Conservation (phyloP, 2,329 filamentous ascomycete species). For the Neofusicoccum sp. region DNA sequence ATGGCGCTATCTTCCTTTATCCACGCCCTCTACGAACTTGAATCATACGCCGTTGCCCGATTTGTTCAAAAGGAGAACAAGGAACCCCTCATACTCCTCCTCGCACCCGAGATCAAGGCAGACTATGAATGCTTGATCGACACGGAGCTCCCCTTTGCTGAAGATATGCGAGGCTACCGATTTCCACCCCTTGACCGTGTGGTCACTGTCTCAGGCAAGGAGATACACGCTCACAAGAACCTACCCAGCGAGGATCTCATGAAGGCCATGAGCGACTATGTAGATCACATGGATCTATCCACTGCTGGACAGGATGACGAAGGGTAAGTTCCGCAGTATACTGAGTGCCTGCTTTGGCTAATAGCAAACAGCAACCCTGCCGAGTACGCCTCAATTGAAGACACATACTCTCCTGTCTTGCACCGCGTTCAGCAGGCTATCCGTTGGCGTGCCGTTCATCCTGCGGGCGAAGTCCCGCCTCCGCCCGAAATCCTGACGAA, state of each 20-base stretch:
- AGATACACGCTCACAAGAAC: slow-evolving; percentile 78
- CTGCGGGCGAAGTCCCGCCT: slow-evolving; percentile 64
- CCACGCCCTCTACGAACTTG: slow-evolving; percentile 81
- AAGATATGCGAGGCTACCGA: slow-evolving; percentile 86
- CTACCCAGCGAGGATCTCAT: slow-evolving; percentile 75
- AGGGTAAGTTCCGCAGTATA: slow-evolving; percentile 40
- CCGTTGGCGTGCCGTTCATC: slow-evolving; percentile 76
- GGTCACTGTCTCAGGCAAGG: slow-evolving; percentile 81
- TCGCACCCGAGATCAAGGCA: slow-evolving; percentile 77
- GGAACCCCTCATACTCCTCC: slow-evolving; percentile 73
- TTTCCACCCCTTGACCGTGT: slow-evolving; percentile 90
- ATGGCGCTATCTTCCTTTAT: slow-evolving; percentile 88
- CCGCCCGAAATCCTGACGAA: slow-evolving; percentile 67
- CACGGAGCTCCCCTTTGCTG: slow-evolving; percentile 86
- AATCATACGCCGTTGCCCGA: slow-evolving; percentile 83
- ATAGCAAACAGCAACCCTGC: slow-evolving; percentile 46
- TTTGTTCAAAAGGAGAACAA: slow-evolving; percentile 84
- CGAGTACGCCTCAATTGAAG: slow-evolving; percentile 73
- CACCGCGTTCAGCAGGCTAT: slow-evolving; percentile 88
- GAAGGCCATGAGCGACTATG: slow-evolving; percentile 85
- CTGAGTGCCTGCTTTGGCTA: slow-evolving; percentile 16
- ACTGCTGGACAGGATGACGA: slow-evolving; percentile 72
- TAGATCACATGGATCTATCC: slow-evolving; percentile 89
- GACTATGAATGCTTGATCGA: slow-evolving; percentile 87
- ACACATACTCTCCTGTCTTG: slow-evolving; percentile 81